Percentiles rank a stretch among this genome's conserved stretches.
phyloP scores from a whole-genome alignment of 1,284 basidiomycete species.

The Malassezia japonica region DNA sequence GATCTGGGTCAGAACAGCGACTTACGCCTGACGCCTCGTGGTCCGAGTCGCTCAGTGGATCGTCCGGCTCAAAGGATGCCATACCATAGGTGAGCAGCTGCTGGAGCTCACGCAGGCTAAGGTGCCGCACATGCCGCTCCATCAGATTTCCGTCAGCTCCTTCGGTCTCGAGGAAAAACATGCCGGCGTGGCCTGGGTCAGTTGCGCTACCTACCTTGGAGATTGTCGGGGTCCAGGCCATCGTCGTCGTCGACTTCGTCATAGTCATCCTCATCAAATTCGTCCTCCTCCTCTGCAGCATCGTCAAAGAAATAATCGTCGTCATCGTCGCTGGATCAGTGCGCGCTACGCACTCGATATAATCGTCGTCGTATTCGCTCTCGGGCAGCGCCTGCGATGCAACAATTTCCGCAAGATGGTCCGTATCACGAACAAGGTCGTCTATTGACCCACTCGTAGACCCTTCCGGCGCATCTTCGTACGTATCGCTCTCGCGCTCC shows the following conservation, averaged over 20 bases:
- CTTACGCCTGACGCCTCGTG: conserved; percentile 17
- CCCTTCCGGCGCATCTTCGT: background rate
- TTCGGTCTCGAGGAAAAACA: conserved; percentile 10
- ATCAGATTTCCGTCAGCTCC: background rate
- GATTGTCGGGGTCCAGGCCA: background rate
- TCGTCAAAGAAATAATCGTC: conserved; percentile 17
- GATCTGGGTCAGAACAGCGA: conserved; percentile 9
- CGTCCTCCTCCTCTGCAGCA: conserved; percentile 16
- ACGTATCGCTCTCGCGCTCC: background rate
- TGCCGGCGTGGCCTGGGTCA: conserved; percentile 18
- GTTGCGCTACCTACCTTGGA: conserved; percentile 22
- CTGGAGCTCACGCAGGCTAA: background rate
- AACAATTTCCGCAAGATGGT: background rate
- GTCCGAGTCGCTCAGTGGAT: conserved; percentile 19
- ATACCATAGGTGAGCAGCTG: conserved; percentile 19
- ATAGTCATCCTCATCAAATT: conserved; percentile 24
- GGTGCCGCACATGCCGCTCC: conserved; percentile 1
- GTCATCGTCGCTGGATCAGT: background rate
- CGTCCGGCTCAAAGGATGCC: conserved; percentile 21
- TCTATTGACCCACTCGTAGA: too few relatives aligned
- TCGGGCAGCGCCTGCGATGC: background rate
- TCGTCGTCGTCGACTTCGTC: conserved; percentile 21
- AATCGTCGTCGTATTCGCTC: conserved; percentile 11
- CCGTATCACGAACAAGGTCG: background rate
- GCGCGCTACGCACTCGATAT: background rate